phyloP scores from a whole-genome alignment of 352 stramenopile genomes.

The Stramenopiles sp. region DNA sequence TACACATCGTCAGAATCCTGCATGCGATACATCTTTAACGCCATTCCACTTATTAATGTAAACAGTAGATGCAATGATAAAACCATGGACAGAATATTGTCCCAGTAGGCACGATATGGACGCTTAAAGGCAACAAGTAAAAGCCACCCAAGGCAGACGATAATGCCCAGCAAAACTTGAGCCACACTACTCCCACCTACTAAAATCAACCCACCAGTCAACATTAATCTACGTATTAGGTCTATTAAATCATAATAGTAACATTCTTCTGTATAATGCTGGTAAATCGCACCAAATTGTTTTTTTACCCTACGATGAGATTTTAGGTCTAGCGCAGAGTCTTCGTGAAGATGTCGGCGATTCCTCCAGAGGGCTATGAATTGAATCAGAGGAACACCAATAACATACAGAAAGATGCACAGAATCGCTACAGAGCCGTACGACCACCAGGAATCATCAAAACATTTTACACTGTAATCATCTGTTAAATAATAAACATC shows the following conservation, averaged over 20 bases:
- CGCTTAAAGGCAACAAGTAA: background rate
- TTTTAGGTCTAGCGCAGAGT: background rate
- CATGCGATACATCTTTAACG: background rate
- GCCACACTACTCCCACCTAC: background rate
- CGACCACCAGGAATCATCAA: background rate
- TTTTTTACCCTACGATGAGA: background rate
- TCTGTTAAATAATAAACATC: background rate
- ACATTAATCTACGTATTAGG: background rate
- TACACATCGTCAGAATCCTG: no score
- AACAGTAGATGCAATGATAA: background rate
- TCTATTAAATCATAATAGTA: background rate
- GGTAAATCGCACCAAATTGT: background rate
- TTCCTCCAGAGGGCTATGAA: background rate
- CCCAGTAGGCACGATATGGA: background rate
- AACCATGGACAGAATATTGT: background rate
- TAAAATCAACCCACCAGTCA: conserved; percentile 5
- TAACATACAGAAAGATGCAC: background rate
- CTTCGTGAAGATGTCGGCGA: background rate
- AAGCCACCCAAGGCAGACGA: background rate
- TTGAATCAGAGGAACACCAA: background rate
- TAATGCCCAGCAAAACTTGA: background rate
- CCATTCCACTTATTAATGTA: background rate
- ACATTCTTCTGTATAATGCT: background rate
- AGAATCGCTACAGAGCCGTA: background rate
- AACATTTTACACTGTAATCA: background rate